Evolutionary conservation across 345 rosid species (phyloP), one percentile per base, ranked within the genome.

Genomic region (Populus nigra): DNA sequence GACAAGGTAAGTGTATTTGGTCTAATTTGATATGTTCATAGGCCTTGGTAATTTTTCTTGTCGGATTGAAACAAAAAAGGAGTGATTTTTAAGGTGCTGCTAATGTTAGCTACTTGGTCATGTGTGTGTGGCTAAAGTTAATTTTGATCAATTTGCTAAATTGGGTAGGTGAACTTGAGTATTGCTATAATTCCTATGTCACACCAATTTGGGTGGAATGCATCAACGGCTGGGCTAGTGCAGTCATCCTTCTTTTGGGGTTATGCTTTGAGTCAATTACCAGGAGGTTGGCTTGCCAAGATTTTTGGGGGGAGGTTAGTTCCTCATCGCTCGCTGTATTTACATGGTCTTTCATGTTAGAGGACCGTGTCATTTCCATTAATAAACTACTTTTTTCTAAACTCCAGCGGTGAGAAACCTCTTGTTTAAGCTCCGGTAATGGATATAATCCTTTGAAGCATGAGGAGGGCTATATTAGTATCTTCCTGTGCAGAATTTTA

Each of bases 161-260:
- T 79, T 76, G 62, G 77, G 80, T 86, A 95, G 98, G 98, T 95
- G 79, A 95, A 95, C 68, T 88, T 93, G 94, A 93, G 99, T 77
- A 59, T 95, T 82, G 98, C 99, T 69, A 92, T 95, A 79, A 95
- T 92, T 80, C 98, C 99, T 75, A 93, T 95, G 97, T 93, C 99
- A 55, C 97, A 93, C 69, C 97, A 90, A 81, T 93, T 91, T 69
- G 99, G 98, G 71, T 93, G 94, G 98, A 93, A 84, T 85, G 79
- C 98, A 39, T 89, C 99, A 4, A 83, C 86, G 45, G 98, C 98
- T 6, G 99, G 99, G 1, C 80, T 91, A 82, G 99, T 93, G 72
- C 97, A 93, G 83, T 94, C 98, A 2, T 94, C 98, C 0, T 94
- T 94, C 90, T 94, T 94, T 77, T 93, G 94, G 97, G 98, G 97